These are phyloP conservation scores for Solanum pimpinellifolium DNA, from an alignment of 257 asterid species.

Conservation along the genomic window DNA sequence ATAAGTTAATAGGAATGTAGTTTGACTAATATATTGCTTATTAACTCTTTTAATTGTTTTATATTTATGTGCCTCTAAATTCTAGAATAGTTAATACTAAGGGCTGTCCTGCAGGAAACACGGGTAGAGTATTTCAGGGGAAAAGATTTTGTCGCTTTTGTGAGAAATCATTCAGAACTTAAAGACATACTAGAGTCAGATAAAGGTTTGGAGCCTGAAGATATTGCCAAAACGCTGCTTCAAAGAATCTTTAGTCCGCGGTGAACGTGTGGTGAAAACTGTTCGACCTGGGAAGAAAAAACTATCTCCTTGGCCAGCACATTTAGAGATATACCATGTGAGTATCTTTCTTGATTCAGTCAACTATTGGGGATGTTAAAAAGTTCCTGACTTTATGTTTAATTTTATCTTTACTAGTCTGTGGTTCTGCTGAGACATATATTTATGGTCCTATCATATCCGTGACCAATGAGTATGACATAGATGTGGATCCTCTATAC, in stretches of 20 bases:
- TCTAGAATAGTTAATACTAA: too few relatives aligned
- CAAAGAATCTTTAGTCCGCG: conserved; percentile 78
- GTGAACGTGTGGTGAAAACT: conserved; percentile 94
- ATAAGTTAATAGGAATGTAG: neutral
- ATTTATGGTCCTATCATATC: neutral
- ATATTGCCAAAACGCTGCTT: conserved; percentile 62
- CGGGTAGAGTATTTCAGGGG: conserved; percentile 96
- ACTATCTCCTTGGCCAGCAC: conserved; percentile 97
- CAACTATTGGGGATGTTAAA: neutral
- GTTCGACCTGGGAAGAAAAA: conserved; percentile 94
- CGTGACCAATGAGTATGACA: neutral
- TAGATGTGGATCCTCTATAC: neutral
- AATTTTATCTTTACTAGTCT: neutral
- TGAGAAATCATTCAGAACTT: conserved; percentile 70
- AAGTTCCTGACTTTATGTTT: neutral
- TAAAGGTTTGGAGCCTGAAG: conserved; percentile 58
- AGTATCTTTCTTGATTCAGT: conserved; percentile 18
- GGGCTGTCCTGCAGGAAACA: conserved; percentile 95
- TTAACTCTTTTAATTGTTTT: too few relatives aligned
- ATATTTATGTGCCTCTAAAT: too few relatives aligned
- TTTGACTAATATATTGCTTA: too few relatives aligned
- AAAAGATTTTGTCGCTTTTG: conserved; percentile 71
- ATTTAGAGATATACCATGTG: conserved; percentile 76
- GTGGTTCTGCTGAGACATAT: neutral
- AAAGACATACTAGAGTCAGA: conserved; percentile 74